These are phyloP conservation scores for Suhomyces canberraensis DNA, from an alignment of 805 yeast species.

Conservation along the genomic window DNA sequence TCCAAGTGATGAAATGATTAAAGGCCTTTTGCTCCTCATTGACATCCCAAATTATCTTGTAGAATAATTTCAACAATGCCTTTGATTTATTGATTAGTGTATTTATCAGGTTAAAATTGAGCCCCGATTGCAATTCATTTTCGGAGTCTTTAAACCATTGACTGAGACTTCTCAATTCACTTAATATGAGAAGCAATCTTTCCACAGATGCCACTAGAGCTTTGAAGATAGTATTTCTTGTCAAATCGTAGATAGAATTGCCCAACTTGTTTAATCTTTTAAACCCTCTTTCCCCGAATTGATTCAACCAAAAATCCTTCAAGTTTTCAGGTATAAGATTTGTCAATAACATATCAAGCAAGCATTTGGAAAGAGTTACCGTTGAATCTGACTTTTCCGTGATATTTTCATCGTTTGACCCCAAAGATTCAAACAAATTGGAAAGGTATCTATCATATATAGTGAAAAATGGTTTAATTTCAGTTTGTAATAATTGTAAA, in stretches of 20 bases:
- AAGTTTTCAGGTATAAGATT: constrained; percentile 50
- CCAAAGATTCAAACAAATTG: constrained; percentile 28
- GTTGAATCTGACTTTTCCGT: constrained; percentile 11
- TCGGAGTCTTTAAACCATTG: constrained; percentile 30
- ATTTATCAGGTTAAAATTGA: constrained; percentile 5
- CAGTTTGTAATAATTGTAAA: constrained; percentile 15
- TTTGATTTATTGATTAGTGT: constrained; percentile 15
- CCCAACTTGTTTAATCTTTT: constrained; percentile 54
- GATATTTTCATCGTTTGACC: background rate
- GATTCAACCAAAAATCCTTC: constrained; percentile 60
- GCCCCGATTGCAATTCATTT: constrained; percentile 9
- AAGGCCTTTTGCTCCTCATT: constrained; percentile 47
- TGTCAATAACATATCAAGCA: constrained; percentile 49
- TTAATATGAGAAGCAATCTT: constrained; percentile 46
- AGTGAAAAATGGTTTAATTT: constrained; percentile 22
- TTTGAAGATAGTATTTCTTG: constrained; percentile 46
- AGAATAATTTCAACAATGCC: constrained; percentile 28
- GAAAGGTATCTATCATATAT: constrained; percentile 31
- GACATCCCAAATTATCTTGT: constrained; percentile 38
- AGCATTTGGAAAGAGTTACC: constrained; percentile 14
- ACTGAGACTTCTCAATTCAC: constrained; percentile 38
- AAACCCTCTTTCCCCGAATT: constrained; percentile 64
- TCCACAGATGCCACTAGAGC: constrained; percentile 56
- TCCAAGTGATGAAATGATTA: constrained; percentile 46
- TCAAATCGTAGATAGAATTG: constrained; percentile 46